Percentiles rank a stretch among this genome's conserved stretches.
phyloP scores from a whole-genome alignment of 2,329 filamentous ascomycete species.

The Fusarium austroafricanum region DNA sequence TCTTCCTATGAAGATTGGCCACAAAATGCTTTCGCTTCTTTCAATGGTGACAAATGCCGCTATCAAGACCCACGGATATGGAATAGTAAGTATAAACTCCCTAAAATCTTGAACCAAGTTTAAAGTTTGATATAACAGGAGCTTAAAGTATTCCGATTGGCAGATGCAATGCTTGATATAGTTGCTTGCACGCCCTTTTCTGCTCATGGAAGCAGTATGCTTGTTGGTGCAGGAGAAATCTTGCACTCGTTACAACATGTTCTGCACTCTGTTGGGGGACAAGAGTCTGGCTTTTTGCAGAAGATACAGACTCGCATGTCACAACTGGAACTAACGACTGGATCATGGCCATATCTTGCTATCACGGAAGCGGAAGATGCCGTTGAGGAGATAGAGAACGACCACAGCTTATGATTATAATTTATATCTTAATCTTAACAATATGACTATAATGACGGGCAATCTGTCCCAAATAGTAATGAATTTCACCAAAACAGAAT shows the following conservation, averaged over 20 bases:
- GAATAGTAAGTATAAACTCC: conserved; percentile 34
- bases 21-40: conserved; percentile 42
- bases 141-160: conserved; percentile 44
- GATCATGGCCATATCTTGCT: conserved; percentile 29
- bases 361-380: not conserved
- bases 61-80: conserved; percentile 44
- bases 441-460: not conserved
- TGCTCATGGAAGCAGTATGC: conserved; percentile 37
- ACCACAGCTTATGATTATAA: not conserved
- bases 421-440: not conserved
- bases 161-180: conserved; percentile 43
- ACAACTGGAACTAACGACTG: conserved; percentile 24
- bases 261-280: conserved; percentile 40
- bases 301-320: conserved; percentile 38
- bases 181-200: conserved; percentile 34
- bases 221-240: conserved; percentile 41
- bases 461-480: no score
- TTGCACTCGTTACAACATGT: conserved; percentile 38
- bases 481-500: no score
- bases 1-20: conserved; percentile 43
- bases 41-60: conserved; percentile 38
- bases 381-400: conserved; percentile 5
- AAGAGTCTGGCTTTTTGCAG: conserved; percentile 31
- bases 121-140: conserved; percentile 32
- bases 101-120: not conserved